Conservation (phyloP, 139 green algal genomes). For the Ettlia oleoabundans region DNA sequence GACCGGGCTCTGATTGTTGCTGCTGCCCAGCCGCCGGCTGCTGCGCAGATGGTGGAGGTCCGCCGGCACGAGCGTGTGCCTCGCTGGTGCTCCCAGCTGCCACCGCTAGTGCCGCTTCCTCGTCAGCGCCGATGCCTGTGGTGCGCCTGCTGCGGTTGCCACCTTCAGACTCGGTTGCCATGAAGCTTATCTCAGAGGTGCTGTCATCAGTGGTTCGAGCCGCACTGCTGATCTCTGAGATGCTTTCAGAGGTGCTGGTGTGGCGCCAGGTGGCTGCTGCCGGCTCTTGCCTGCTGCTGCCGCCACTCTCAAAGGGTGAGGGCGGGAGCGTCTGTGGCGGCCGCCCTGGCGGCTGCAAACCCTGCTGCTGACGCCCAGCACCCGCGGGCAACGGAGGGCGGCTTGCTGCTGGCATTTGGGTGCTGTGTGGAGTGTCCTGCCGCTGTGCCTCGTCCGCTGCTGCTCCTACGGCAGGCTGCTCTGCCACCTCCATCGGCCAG, state of each 20-base stretch:
- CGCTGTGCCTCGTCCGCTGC: not conserved
- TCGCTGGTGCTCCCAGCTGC: not conserved
- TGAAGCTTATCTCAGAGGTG: conserved; percentile 17
- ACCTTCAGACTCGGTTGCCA: not conserved
- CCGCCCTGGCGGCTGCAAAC: not conserved
- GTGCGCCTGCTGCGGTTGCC: not conserved
- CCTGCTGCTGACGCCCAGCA: not conserved
- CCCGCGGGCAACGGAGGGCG: not conserved
- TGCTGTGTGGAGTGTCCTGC: conserved; percentile 5
- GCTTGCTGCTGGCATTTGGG: not conserved
- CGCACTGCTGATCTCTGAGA: not conserved
- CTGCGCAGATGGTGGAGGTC: not conserved
- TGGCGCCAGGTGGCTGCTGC: not conserved
- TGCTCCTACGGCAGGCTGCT: not conserved
- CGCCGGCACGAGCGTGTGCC: not conserved
- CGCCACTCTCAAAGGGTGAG: conserved; percentile 5
- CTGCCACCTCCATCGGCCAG: not conserved
- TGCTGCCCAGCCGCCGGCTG: not conserved
- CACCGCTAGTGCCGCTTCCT: not conserved
- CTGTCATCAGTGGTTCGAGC: not conserved
- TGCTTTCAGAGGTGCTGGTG: not conserved
- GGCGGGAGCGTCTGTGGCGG: not conserved
- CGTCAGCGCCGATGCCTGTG: not conserved
- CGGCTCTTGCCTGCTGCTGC: not conserved
- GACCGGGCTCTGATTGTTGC: not conserved